A percentile compares a stretch with the other conserved stretches of the same genome.
These are phyloP conservation scores for Adiantum capillusveneris DNA, from an alignment of 75 land plant genomes.

Conservation along the genomic window DNA sequence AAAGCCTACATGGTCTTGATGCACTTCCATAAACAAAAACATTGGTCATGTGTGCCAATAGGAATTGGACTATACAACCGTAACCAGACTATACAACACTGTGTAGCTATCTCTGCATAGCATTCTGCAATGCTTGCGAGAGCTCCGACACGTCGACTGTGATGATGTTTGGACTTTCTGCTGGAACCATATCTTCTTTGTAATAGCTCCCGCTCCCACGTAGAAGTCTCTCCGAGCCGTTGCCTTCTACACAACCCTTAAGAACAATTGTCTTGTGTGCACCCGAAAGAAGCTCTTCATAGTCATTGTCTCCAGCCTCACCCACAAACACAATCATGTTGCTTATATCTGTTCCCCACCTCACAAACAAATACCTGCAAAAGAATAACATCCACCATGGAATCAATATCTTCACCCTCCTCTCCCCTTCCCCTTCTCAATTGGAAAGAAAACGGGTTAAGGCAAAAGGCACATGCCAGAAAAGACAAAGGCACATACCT, in stretches of 20 bases:
- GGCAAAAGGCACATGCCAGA: too few relatives aligned
- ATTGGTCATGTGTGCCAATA: too few relatives aligned
- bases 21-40: too few relatives aligned
- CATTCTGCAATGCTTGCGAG: too few relatives aligned
- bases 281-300: constrained; percentile 23
- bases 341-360: constrained; percentile 22
- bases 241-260: constrained; percentile 13
- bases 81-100: too few relatives aligned
- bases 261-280: constrained; percentile 22
- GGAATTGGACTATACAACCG: too few relatives aligned
- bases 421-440: too few relatives aligned
- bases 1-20: too few relatives aligned
- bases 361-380: constrained; percentile 31
- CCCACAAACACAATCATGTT: constrained; percentile 30
- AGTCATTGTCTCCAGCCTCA: constrained; percentile 23
- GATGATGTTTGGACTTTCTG: constrained; percentile 20
- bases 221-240: constrained; percentile 17
- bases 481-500: not conserved
- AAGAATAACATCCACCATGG: too few relatives aligned
- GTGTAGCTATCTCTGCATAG: too few relatives aligned
- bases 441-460: too few relatives aligned
- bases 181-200: constrained; percentile 18
- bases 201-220: constrained; percentile 19
- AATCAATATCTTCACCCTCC: too few relatives aligned
- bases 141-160: constrained; percentile 3